Evolutionary conservation across 768 basidiomycete species (phyloP).

Genomic region (Coprinopsis sp.): DNA sequence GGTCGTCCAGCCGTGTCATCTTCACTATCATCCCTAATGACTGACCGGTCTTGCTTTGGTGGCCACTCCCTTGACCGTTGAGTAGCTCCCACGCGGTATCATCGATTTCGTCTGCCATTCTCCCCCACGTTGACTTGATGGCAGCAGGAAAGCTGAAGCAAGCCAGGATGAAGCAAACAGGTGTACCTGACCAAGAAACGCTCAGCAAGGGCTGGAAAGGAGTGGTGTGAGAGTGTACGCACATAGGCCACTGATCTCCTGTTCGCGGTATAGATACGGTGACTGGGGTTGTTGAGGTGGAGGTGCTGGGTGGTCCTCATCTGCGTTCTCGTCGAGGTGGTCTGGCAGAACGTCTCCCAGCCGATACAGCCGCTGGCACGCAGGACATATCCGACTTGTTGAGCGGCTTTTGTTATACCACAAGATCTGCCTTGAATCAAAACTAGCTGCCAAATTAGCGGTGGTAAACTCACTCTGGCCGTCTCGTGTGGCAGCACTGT

Average conservation of each 20-base stretch:
- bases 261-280: constrained; percentile 50
- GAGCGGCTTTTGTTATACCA: constrained; percentile 85
- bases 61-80: constrained; percentile 38
- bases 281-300: constrained; percentile 15
- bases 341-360: constrained; percentile 63
- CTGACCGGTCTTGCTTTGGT: constrained; percentile 25
- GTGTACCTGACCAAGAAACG: constrained; percentile 48
- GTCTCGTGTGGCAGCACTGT: constrained; percentile 68
- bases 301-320: constrained; percentile 8
- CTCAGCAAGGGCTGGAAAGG: constrained; percentile 2
- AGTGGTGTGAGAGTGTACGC: constrained; percentile 21
- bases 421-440: constrained; percentile 58
- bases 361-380: constrained; percentile 68
- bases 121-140: constrained; percentile 67
- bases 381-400: constrained; percentile 68
- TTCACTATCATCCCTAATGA: constrained; percentile 61
- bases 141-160: constrained; percentile 59
- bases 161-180: constrained; percentile 72
- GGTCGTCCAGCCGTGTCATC: constrained; percentile 72
- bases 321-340: constrained; percentile 28
- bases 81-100: constrained; percentile 61
- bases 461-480: constrained; percentile 51
- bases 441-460: background rate
- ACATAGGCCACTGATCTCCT: constrained; percentile 76
- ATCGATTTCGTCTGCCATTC: constrained; percentile 62